These are phyloP conservation scores for Calonectria hongkongensis DNA, from an alignment of 2,329 filamentous ascomycete genomes.

Conservation along the genomic window DNA sequence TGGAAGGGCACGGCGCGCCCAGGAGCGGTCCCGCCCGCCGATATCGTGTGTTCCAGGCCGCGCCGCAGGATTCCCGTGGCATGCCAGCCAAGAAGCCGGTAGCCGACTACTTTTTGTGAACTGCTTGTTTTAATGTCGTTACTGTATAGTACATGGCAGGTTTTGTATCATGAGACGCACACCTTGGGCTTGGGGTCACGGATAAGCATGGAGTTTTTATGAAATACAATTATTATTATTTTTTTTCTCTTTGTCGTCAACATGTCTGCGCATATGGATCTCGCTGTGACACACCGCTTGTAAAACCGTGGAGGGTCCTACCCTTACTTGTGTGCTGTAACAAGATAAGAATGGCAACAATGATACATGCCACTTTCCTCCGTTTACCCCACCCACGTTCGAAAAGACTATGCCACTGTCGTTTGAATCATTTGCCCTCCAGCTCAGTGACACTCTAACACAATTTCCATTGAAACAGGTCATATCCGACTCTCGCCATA, in stretches of 20 bases:
- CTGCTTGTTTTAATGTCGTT: constrained; percentile 33
- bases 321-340: no score
- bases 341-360: background rate
- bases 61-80: constrained; percentile 94
- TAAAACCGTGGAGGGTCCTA: no score
- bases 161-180: constrained; percentile 48
- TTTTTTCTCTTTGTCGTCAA: constrained; percentile 25
- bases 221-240: constrained; percentile 35
- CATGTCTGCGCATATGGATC: background rate
- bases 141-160: constrained; percentile 33
- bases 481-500: background rate
- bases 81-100: constrained; percentile 99
- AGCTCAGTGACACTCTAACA: background rate
- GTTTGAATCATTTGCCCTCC: background rate
- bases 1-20: constrained; percentile 66
- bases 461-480: background rate
- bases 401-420: background rate
- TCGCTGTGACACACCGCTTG: background rate
- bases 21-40: constrained; percentile 86
- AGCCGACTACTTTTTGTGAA: constrained; percentile 92
- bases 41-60: constrained; percentile 97
- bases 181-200: constrained; percentile 46
- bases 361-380: background rate
- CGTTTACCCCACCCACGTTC: no score
- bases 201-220: constrained; percentile 52